A percentile compares a stretch with the other conserved stretches of the same genome.
These are phyloP conservation scores for Zangia roseola DNA, from an alignment of 768 basidiomycete genomes.

Conservation along the genomic window DNA sequence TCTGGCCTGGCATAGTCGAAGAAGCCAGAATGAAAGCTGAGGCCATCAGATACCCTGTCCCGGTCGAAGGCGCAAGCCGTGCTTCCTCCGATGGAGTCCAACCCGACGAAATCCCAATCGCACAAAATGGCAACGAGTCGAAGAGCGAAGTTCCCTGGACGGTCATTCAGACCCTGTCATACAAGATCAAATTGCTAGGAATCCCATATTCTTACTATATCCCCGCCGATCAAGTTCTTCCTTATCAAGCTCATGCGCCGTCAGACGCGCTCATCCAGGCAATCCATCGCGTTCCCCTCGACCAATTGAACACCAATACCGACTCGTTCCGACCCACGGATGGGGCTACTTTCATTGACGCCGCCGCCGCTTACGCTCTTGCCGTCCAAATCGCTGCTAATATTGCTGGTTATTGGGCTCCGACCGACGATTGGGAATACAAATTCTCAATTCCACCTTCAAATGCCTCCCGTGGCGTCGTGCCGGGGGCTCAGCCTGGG, in stretches of 20 bases:
- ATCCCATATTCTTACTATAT: conserved; percentile 48
- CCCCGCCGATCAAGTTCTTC: conserved; percentile 60
- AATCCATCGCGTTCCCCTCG: conserved; percentile 44
- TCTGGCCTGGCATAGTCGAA: conserved; percentile 75
- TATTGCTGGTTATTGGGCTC: conserved; percentile 63
- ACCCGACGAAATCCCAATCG: conserved; percentile 2
- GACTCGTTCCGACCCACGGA: conserved; percentile 50
- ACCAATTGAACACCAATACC: conserved; percentile 45
- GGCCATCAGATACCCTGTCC: conserved; percentile 32
- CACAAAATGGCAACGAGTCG: conserved; percentile 11
- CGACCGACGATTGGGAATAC: conserved; percentile 73
- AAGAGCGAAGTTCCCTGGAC: conserved; percentile 47
- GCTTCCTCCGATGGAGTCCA: conserved; percentile 9
- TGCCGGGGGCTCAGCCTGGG: conserved; percentile 10
- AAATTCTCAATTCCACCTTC: conserved; percentile 43
- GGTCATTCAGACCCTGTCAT: conserved; percentile 57
- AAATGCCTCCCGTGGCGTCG: conserved; percentile 9
- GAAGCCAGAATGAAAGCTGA: conserved; percentile 51
- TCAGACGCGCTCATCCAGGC: conserved; percentile 49
- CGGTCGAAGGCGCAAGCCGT: background rate
- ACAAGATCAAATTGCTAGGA: conserved; percentile 68
- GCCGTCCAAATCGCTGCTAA: conserved; percentile 71
- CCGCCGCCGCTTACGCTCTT: conserved; percentile 62
- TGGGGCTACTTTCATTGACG: conserved; percentile 42
- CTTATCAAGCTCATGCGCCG: conserved; percentile 70